These are phyloP conservation scores for Lumnitzera racemosa DNA, from an alignment of 345 rosid genomes.

Conservation along the genomic window DNA sequence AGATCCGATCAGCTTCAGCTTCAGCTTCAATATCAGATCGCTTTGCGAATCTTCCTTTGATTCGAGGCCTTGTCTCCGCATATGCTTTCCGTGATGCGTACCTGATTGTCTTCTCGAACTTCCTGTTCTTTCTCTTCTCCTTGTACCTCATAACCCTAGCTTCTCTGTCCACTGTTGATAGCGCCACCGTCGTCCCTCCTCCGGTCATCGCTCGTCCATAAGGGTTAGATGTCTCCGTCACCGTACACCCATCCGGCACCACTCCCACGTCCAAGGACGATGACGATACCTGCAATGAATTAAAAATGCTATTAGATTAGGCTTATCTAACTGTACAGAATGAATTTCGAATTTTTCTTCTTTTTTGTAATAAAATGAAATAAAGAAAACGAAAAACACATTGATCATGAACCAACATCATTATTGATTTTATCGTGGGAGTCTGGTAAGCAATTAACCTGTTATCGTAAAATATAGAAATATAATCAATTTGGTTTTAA, in stretches of 20 bases:
- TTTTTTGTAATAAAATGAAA: no score
- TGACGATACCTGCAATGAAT: constrained; percentile 56
- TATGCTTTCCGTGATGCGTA: constrained; percentile 92
- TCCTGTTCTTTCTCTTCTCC: constrained; percentile 93
- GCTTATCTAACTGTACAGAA: no score
- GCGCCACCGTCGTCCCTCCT: no score
- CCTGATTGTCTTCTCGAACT: constrained; percentile 93
- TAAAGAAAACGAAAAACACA: no score
- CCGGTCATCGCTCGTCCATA: constrained; percentile 9
- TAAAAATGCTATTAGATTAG: no score
- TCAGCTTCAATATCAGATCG: constrained; percentile 32
- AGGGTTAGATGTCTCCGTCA: constrained; percentile 55
- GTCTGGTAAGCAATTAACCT: no score
- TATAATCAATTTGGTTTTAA: no score
- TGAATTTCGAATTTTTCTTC: no score
- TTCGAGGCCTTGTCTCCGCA: constrained; percentile 84
- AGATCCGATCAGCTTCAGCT: constrained; percentile 11
- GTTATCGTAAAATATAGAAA: no score
- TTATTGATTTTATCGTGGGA: no score
- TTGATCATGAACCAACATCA: no score
- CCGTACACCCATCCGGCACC: constrained; percentile 74
- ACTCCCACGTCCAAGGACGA: constrained; percentile 87
- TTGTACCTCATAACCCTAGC: constrained; percentile 94
- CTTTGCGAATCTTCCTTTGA: constrained; percentile 90
- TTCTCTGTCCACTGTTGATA: constrained; percentile 35